Evolutionary conservation across 1,284 basidiomycete species (phyloP).

Genomic region (Ceratobasidium sp.): DNA sequence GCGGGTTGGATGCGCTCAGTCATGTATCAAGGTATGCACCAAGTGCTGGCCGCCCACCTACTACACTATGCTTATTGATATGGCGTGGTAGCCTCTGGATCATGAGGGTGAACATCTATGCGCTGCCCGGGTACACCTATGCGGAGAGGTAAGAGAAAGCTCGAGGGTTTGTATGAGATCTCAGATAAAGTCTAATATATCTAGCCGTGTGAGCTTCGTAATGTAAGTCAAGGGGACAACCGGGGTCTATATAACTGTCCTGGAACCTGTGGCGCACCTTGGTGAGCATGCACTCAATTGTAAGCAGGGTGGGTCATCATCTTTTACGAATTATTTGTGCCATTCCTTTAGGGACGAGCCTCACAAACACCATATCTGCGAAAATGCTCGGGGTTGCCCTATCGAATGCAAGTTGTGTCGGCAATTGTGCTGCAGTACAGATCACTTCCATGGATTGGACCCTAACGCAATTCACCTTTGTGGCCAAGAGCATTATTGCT

Average conservation of each 20-base stretch:
- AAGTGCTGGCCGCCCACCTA: background rate
- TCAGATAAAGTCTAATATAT: constrained; percentile 29
- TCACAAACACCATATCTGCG: constrained; percentile 59
- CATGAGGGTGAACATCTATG: constrained; percentile 60
- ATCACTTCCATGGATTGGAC: constrained; percentile 62
- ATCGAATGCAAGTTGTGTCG: constrained; percentile 61
- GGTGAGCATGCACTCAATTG: constrained; percentile 53
- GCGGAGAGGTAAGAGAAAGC: constrained; percentile 63
- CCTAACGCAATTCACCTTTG: constrained; percentile 59
- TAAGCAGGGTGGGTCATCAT: background rate
- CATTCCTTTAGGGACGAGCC: constrained; percentile 53
- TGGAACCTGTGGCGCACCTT: constrained; percentile 55
- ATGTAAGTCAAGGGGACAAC: constrained; percentile 48
- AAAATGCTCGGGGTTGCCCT: constrained; percentile 58
- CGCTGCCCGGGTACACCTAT: constrained; percentile 60
- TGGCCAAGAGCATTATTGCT: constrained; percentile 56
- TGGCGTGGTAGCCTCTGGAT: constrained; percentile 52
- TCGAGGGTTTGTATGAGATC: no score
- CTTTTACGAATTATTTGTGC: constrained; percentile 3
- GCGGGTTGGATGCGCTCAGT: constrained; percentile 56
- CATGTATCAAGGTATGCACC: constrained; percentile 58
- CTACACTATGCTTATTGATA: background rate
- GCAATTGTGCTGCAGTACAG: constrained; percentile 56
- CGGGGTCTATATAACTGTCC: constrained; percentile 54
- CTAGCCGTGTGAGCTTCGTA: constrained; percentile 57